Percentiles rank a stretch among this genome's conserved stretches.
Evolutionary conservation across 768 basidiomycete species (phyloP).

Genomic region (Rhizopogon rudus): DNA sequence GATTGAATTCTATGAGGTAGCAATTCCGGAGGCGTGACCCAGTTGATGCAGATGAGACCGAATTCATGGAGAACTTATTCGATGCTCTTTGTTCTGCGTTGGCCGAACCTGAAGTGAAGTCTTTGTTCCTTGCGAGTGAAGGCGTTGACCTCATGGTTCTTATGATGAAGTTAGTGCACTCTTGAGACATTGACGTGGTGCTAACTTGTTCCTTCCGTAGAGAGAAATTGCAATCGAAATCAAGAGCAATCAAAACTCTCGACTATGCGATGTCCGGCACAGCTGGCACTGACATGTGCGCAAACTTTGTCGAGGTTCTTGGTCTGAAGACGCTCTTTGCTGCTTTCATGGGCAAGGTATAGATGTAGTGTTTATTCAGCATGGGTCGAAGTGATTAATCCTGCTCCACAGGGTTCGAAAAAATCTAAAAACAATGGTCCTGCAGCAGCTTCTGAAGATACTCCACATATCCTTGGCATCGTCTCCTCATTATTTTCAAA

Average conservation of each 20-base stretch:
- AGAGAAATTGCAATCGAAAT: slow-evolving; percentile 77
- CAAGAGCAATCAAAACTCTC: slow-evolving; percentile 84
- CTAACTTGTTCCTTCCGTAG: slow-evolving; percentile 33
- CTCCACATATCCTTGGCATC: slow-evolving; percentile 83
- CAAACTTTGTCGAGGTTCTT: slow-evolving; percentile 80
- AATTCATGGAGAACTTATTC: slow-evolving; percentile 98
- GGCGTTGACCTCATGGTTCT: slow-evolving; percentile 97
- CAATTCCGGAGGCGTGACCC: slow-evolving; percentile 88
- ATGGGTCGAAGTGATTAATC: neutral
- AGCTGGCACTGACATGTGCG: slow-evolving; percentile 64
- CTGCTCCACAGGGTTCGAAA: slow-evolving; percentile 40
- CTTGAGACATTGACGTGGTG: neutral
- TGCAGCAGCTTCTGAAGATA: slow-evolving; percentile 69
- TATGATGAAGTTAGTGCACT: slow-evolving; percentile 82
- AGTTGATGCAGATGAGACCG: slow-evolving; percentile 80
- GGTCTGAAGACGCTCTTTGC: slow-evolving; percentile 91
- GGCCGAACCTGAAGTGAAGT: slow-evolving; percentile 73
- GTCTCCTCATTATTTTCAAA: slow-evolving; percentile 85
- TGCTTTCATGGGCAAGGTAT: slow-evolving; percentile 90
- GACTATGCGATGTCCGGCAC: slow-evolving; percentile 87
- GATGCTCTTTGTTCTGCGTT: slow-evolving; percentile 85
- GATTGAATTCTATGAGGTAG: slow-evolving; percentile 34
- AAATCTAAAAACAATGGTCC: slow-evolving; percentile 52
- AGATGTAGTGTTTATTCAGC: neutral
- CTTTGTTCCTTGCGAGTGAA: slow-evolving; percentile 81